Evolutionary conservation across 2,329 filamentous ascomycete genomes (phyloP).

Genomic region (Penicillium sp.): DNA sequence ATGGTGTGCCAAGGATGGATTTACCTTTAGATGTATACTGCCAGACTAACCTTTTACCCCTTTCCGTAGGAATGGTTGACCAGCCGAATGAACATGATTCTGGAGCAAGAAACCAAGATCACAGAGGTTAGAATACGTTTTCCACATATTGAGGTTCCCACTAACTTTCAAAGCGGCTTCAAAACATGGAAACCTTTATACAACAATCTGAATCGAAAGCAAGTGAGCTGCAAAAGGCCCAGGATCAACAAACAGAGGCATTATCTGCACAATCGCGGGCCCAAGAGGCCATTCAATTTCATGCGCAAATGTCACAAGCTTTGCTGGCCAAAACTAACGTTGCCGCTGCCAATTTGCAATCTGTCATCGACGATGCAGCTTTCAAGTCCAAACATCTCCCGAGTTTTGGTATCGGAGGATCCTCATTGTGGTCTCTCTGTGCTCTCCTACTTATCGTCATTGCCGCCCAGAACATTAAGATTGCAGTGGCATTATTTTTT

Average conservation of each 20-base stretch:
- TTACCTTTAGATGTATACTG: not conserved
- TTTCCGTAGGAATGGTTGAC: slow-evolving; percentile 33
- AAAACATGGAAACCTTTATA: slow-evolving; percentile 33
- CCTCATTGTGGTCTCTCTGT: slow-evolving; percentile 25
- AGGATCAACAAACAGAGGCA: slow-evolving; percentile 35
- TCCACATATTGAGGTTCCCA: not conserved
- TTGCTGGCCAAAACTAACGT: slow-evolving; percentile 31
- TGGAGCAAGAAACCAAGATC: slow-evolving; percentile 35
- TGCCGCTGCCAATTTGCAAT: slow-evolving; percentile 32
- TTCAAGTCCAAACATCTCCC: slow-evolving; percentile 22
- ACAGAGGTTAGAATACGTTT: slow-evolving; percentile 27
- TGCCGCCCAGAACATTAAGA: slow-evolving; percentile 22
- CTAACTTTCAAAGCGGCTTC: slow-evolving; percentile 37
- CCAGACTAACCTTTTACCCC: slow-evolving; percentile 2
- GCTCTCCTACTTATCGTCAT: slow-evolving; percentile 26
- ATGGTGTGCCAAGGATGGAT: slow-evolving; percentile 27
- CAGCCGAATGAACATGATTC: slow-evolving; percentile 24
- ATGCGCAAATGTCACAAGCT: slow-evolving; percentile 30
- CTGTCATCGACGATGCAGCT: slow-evolving; percentile 31
- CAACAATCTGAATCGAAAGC: slow-evolving; percentile 34
- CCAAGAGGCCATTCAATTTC: slow-evolving; percentile 28
- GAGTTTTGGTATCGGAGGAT: slow-evolving; percentile 16
- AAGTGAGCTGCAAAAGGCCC: slow-evolving; percentile 31
- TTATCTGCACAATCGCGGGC: slow-evolving; percentile 25
- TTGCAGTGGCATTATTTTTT: slow-evolving; percentile 22